Conservation (phyloP, 768 basidiomycete genomes). For the Pleurotus tuber-regium region DNA sequence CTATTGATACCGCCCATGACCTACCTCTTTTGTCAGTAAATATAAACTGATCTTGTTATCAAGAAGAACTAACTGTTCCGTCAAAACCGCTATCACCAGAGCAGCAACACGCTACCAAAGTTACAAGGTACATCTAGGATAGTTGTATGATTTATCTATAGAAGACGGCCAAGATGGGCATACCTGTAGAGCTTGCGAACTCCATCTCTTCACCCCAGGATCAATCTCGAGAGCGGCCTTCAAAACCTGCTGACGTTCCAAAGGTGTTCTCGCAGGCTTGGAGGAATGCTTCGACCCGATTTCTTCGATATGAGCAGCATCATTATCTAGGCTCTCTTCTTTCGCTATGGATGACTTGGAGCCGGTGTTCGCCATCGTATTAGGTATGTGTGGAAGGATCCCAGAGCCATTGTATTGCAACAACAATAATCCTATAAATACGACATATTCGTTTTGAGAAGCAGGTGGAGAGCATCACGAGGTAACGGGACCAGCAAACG, state of each 20-base stretch:
- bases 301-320: slow-evolving; percentile 3
- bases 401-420: background rate
- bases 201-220: slow-evolving; percentile 37
- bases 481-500: background rate
- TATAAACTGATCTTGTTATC: background rate
- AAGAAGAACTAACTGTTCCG: slow-evolving; percentile 36
- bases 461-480: slow-evolving; percentile 5
- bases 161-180: slow-evolving; percentile 5
- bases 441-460: background rate
- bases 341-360: slow-evolving; percentile 25
- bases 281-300: background rate
- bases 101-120: slow-evolving; percentile 46
- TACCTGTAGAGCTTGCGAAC: slow-evolving; percentile 36
- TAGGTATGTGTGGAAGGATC: background rate
- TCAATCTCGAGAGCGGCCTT: slow-evolving; percentile 38
- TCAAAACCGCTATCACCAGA: slow-evolving; percentile 54
- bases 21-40: slow-evolving; percentile 18
- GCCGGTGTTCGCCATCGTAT: slow-evolving; percentile 12
- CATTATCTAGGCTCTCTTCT: slow-evolving; percentile 16
- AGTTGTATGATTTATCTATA: background rate
- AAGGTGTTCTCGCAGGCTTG: slow-evolving; percentile 26
- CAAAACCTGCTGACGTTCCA: slow-evolving; percentile 38
- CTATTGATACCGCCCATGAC: slow-evolving; percentile 54
- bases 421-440: background rate
- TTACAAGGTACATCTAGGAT: slow-evolving; percentile 41